A percentile compares a stretch with the other conserved stretches of the same genome.
These are phyloP conservation scores for Saprolegnia diclina DNA, from an alignment of 352 stramenopile species.

Conservation along the genomic window DNA sequence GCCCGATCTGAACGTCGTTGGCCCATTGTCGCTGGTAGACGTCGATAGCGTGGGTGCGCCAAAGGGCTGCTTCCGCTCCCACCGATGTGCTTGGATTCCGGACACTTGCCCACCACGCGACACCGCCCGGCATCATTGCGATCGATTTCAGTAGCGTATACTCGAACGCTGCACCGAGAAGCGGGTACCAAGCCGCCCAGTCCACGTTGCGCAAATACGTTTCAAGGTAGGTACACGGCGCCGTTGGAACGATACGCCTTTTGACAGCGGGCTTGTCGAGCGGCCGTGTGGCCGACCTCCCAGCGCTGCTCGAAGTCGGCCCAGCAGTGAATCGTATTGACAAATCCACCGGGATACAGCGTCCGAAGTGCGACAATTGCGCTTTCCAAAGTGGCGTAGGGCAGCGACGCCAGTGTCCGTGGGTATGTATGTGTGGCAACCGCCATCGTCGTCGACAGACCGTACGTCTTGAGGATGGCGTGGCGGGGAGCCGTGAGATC, in stretches of 20 bases:
- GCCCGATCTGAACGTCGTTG: not conserved
- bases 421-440: not conserved
- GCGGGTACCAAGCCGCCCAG: not conserved
- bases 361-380: not conserved
- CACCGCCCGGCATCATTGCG: not conserved
- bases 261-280: not conserved
- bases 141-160: not conserved
- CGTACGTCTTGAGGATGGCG: not conserved
- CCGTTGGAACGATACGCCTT: not conserved
- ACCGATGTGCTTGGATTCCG: not conserved
- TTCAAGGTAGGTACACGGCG: constrained; percentile 5
- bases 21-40: not conserved
- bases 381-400: not conserved
- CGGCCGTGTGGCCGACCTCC: not conserved
- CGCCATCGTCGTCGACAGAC: not conserved
- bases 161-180: not conserved
- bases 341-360: not conserved
- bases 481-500: not conserved
- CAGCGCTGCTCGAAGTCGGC: not conserved
- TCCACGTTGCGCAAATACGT: not conserved
- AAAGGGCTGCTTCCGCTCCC: not conserved
- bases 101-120: not conserved
- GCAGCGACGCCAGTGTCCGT: not conserved
- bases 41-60: not conserved
- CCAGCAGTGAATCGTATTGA: constrained; percentile 2